A percentile compares a stretch with the other conserved stretches of the same genome.
These are phyloP conservation scores for Daldinia loculata DNA, from an alignment of 495 filamentous ascomycete genomes.

Conservation along the genomic window DNA sequence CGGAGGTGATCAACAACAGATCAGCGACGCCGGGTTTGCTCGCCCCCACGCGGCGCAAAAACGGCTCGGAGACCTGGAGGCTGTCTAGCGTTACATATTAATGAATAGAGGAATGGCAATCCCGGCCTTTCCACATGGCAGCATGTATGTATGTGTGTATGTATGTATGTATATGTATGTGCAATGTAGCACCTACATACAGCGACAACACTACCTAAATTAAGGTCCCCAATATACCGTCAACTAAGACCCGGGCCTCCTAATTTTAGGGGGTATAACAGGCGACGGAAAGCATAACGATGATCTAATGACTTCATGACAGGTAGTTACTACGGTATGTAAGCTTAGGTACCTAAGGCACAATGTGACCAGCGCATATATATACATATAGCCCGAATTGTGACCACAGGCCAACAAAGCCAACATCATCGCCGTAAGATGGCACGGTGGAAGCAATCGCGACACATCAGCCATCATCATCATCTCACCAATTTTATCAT, in stretches of 20 bases:
- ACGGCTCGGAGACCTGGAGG: conserved; percentile 9
- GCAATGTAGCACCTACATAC: conserved; percentile 29
- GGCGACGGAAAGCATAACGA: not conserved
- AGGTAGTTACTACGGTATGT: not conserved
- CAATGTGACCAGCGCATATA: not conserved
- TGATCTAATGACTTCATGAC: not conserved
- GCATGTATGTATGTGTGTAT: not conserved
- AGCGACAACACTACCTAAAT: no score
- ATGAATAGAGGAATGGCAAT: not conserved
- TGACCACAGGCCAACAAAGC: not conserved
- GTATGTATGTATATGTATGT: conserved; percentile 21
- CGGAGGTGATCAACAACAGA: conserved; percentile 21
- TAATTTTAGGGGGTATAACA: conserved; percentile 33
- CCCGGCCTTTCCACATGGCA: conserved; percentile 35
- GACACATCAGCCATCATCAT: conserved; percentile 6
- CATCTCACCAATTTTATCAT: conserved; percentile 14
- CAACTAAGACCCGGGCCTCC: conserved; percentile 33
- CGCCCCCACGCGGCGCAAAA: conserved; percentile 21
- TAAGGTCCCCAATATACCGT: conserved; percentile 25
- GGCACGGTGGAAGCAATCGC: not conserved
- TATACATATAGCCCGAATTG: not conserved
- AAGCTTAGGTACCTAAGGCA: not conserved
- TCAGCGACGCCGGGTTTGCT: conserved; percentile 11
- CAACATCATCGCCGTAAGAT: not conserved
- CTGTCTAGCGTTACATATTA: not conserved